phyloP scores from a whole-genome alignment of 768 basidiomycete genomes.

The Collybia nuda region DNA sequence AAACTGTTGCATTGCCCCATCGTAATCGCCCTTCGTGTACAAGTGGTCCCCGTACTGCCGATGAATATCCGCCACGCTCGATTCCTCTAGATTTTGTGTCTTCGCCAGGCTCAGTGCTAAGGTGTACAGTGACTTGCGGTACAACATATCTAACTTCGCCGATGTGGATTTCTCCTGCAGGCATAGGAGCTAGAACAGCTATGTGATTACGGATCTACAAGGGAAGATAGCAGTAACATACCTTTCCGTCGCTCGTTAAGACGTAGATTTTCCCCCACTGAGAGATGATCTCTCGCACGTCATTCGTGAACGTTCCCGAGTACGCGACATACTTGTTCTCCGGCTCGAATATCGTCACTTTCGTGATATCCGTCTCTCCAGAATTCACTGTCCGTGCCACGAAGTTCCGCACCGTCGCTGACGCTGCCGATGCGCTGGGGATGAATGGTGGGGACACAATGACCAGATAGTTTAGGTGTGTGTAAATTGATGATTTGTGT shows the following conservation, averaged over 20 bases:
- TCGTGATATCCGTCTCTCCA: conserved; percentile 61
- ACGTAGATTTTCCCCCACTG: conserved; percentile 83
- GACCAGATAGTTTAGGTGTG: conserved; percentile 81
- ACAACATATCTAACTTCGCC: conserved; percentile 85
- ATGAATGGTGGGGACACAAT: conserved; percentile 87
- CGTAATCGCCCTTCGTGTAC: conserved; percentile 89
- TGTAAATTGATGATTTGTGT: conserved; percentile 74
- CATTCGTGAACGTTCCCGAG: conserved; percentile 76
- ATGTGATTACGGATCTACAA: not conserved
- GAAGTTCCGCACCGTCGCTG: conserved; percentile 75
- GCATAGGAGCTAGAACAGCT: conserved; percentile 49
- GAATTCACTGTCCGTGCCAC: conserved; percentile 50
- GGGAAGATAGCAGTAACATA: conserved; percentile 28
- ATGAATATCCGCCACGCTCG: conserved; percentile 85
- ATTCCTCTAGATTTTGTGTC: conserved; percentile 70
- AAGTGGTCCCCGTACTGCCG: conserved; percentile 89
- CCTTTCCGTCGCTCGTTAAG: conserved; percentile 75
- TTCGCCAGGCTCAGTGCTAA: conserved; percentile 84
- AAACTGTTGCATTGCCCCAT: conserved; percentile 91
- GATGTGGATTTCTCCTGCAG: conserved; percentile 79
- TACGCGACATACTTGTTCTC: conserved; percentile 92
- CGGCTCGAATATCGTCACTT: conserved; percentile 85
- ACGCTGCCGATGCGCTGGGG: conserved; percentile 61
- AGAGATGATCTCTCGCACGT: conserved; percentile 80
- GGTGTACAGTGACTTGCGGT: conserved; percentile 72